Conservation (phyloP, 1,139 yeast species). For the Yamadazyma atlantica region DNA sequence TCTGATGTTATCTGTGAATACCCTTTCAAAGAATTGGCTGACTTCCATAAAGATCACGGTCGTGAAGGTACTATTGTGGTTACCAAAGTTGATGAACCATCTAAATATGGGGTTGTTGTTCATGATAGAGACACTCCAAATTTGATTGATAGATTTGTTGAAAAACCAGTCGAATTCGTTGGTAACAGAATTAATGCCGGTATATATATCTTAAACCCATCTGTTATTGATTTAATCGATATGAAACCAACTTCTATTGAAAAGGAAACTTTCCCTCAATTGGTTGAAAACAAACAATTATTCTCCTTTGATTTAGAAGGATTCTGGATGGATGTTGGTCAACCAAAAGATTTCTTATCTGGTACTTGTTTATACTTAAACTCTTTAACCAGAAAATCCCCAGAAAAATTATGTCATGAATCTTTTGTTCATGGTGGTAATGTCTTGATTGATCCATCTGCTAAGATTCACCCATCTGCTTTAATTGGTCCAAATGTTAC, state of each 20-base stretch:
- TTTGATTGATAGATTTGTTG: slow-evolving; percentile 97
- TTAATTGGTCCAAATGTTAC: slow-evolving; percentile 98
- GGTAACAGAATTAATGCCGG: slow-evolving; percentile 99
- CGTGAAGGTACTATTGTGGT: slow-evolving; percentile 99
- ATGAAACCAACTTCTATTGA: slow-evolving; percentile 98
- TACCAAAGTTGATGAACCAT: slow-evolving; percentile 98
- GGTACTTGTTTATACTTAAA: slow-evolving; percentile 94
- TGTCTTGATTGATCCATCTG: slow-evolving; percentile 92
- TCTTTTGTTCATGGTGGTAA: slow-evolving; percentile 80
- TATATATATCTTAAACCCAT: slow-evolving; percentile 93
- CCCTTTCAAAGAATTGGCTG: slow-evolving; percentile 91
- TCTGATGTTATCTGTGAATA: slow-evolving; percentile 98
- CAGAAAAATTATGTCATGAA: slow-evolving; percentile 67
- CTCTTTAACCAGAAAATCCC: slow-evolving; percentile 77
- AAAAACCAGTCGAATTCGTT: slow-evolving; percentile 98
- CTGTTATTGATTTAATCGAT: slow-evolving; percentile 93
- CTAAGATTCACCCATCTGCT: slow-evolving; percentile 88
- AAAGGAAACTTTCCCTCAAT: slow-evolving; percentile 98
- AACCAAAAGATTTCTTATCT: slow-evolving; percentile 98
- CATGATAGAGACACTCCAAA: slow-evolving; percentile 92
- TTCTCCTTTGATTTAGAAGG: slow-evolving; percentile 98
- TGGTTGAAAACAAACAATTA: slow-evolving; percentile 84
- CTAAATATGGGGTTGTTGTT: slow-evolving; percentile 98
- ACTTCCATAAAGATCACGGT: slow-evolving; percentile 93
- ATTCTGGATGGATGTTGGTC: slow-evolving; percentile 99